Percentiles rank a stretch among this genome's conserved stretches.
phyloP scores from a whole-genome alignment of 176 grass and related monocot species.

The Pontederia paniculata region DNA sequence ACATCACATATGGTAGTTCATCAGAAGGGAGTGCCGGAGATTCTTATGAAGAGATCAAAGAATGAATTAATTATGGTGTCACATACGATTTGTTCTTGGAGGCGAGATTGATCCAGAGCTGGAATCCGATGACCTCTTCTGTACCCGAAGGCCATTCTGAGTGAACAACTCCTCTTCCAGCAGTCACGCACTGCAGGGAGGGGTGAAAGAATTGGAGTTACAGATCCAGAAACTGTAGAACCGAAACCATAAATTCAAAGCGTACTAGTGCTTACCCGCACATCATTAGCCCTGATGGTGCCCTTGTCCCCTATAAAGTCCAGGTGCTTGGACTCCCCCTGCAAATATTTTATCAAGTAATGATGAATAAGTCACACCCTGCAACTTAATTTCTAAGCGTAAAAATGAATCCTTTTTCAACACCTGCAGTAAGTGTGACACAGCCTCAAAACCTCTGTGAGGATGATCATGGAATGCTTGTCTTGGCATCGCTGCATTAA shows the following conservation, averaged over 20 bases:
- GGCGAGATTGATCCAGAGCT: constrained; percentile 89
- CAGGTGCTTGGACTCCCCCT: constrained; percentile 67
- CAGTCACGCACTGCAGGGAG: constrained; percentile 73
- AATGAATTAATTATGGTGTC: not conserved
- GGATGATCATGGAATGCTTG: constrained; percentile 6
- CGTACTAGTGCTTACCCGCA: constrained; percentile 68
- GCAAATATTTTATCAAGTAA: too few relatives aligned
- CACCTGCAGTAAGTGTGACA: constrained; percentile 1
- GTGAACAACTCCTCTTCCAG: constrained; percentile 67
- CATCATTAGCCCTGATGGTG: constrained; percentile 52
- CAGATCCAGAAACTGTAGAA: not conserved
- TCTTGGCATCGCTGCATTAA: too few relatives aligned
- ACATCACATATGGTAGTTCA: not conserved
- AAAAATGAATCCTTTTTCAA: too few relatives aligned
- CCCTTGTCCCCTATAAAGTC: constrained; percentile 76
- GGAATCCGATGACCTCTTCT: constrained; percentile 59
- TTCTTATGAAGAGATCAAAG: not conserved
- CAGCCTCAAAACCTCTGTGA: constrained; percentile 9
- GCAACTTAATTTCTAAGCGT: too few relatives aligned
- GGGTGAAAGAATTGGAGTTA: not conserved
- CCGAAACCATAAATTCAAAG: not conserved
- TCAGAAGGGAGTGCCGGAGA: not conserved
- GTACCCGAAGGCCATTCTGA: constrained; percentile 58
- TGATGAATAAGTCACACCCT: too few relatives aligned
- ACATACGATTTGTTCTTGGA: constrained; percentile 76